These are phyloP conservation scores for Rhodomyrtus tomentosa DNA, from an alignment of 345 rosid species.

Conservation along the genomic window DNA sequence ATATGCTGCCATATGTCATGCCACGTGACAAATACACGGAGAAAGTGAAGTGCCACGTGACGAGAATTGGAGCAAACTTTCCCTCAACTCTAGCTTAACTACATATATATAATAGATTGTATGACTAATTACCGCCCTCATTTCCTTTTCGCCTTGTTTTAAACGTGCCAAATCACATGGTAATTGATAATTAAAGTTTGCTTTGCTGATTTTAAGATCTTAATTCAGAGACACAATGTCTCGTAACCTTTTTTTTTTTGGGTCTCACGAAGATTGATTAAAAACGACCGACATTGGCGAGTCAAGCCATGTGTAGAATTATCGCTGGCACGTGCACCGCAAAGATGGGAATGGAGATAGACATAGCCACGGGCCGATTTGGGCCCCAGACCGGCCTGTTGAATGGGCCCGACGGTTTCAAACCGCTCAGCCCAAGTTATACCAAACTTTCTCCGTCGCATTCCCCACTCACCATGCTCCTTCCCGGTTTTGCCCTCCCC, in stretches of 20 bases:
- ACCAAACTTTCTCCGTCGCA: no score
- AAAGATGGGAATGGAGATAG: no score
- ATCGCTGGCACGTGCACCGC: neutral
- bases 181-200: neutral
- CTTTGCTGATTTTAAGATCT: neutral
- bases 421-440: no score
- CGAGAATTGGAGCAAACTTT: neutral
- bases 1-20: neutral
- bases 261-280: neutral
- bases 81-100: accelerated
- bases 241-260: neutral
- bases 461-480: no score
- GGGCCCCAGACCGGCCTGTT: no score
- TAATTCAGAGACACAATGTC: neutral
- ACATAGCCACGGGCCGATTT: no score
- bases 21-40: accelerated
- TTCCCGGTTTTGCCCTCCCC: no score
- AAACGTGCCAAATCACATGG: neutral
- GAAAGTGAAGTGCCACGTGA: neutral
- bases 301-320: accelerated
- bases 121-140: neutral
- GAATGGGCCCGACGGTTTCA: no score
- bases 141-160: neutral
- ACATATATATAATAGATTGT: neutral
- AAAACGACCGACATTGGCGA: neutral